Evolutionary conservation across 2,329 filamentous ascomycete genomes (phyloP), one percentile per base, ranked within the genome.

Genomic region (Cryphonectria radicalis): DNA sequence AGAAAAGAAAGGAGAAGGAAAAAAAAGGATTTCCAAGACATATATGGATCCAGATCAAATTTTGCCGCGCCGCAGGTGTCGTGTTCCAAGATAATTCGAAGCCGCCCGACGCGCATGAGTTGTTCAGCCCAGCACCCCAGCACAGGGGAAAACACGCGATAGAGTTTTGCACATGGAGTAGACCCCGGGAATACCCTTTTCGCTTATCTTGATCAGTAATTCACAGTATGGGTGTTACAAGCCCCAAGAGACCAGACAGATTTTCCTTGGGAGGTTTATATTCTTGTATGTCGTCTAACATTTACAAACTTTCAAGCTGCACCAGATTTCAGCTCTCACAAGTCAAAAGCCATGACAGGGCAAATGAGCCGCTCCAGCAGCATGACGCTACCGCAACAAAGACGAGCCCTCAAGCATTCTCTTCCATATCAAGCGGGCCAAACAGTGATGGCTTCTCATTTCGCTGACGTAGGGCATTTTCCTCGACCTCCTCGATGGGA

Each of bases 401-500:
- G 5, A 35, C 19, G 25, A 66, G 10, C 25, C 43, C n/a, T 69
- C 69, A 71, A 10, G 66, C 42, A 7, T 53, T 40, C 37, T 53
- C 60, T 40, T 73, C 71, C 43, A 75, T 74, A 53, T 79, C 77
- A 8, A 79, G 74, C 25, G 74, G 35, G 17, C 74, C 74, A 68
- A 79, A 79, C 1, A 77, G 59, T 1, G 77, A 76, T 11, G 72
- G 69, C n/a, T 70, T 64, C 4, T 68, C 67, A 13, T 50, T 63
- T 66, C 37, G 50, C 60, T 66, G 59, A 22, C 57, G 67, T n/a
- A 28, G 60, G 10, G 17, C 42, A 5, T 74, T 66, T 4, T 76
- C 75, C 43, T 77, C 75, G 63, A 78, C 75, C 10, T 80, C 78
- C 68, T 80, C 78, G 53, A 80, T 80, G 0, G 78, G 78, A 70